Percentiles rank a stretch among this genome's conserved stretches.
These are phyloP conservation scores for Candida glucosophila DNA, from an alignment of 1,139 yeast genomes.

Conservation along the genomic window DNA sequence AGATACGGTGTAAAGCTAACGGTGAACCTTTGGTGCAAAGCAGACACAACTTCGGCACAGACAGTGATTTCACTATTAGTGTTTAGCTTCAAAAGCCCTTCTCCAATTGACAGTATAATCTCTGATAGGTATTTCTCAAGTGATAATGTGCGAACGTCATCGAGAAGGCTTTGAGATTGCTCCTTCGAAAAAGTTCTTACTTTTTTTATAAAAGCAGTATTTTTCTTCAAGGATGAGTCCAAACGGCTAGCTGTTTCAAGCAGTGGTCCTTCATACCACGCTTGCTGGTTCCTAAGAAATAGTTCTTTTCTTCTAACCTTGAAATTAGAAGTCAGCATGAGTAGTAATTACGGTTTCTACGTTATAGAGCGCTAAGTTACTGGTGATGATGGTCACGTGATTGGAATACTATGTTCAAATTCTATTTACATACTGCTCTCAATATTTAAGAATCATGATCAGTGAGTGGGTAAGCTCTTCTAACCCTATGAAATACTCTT, in stretches of 20 bases:
- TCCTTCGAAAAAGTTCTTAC: conserved; percentile 44
- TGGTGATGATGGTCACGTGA: no score
- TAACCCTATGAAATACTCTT: conserved; percentile 56
- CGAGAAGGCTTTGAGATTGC: conserved; percentile 33
- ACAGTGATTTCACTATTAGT: conserved; percentile 56
- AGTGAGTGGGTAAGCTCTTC: conserved; percentile 21
- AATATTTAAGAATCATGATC: conserved; percentile 2
- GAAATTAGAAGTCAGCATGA: no score
- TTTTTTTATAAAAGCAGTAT: conserved; percentile 73
- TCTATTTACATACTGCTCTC: not conserved
- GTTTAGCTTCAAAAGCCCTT: conserved; percentile 48
- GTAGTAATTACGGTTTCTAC: no score
- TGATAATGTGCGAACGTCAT: conserved; percentile 56
- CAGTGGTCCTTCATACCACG: no score
- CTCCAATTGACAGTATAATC: conserved; percentile 52
- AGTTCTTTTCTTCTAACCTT: no score
- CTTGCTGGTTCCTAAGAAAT: no score
- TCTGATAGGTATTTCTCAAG: conserved; percentile 75
- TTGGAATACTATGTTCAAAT: not conserved
- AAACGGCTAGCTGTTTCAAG: no score
- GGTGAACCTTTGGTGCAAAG: conserved; percentile 69
- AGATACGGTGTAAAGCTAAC: conserved; percentile 39
- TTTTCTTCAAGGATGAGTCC: conserved; percentile 77
- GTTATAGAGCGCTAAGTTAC: no score
- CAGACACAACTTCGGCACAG: conserved; percentile 60